Evolutionary conservation across 176 grass and related monocot genomes (phyloP), one percentile per base, ranked within the genome.

Genomic region (Oryza coarctata): DNA sequence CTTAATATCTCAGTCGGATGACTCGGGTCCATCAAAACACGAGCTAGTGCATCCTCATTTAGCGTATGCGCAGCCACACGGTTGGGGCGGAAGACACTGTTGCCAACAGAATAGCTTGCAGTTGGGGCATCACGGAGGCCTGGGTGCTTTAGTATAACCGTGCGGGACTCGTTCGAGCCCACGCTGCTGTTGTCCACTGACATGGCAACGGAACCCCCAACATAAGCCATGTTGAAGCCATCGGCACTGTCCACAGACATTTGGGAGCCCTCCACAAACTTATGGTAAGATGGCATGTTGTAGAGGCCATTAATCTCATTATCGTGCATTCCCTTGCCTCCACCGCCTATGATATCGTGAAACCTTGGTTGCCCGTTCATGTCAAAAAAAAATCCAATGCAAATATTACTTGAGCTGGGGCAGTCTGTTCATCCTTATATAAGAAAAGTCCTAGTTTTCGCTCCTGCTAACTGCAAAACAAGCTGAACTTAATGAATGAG

Each of bases 151-250:
- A 95, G 91, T 76, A 99, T 94, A 57, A 92, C 86, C 0, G 94
- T 93, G 12, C 83, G 88, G 23, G 96, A 95, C 76, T 99, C 96
- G 25, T 84, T 99, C 0, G 96, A 99, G 14, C 93, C 91, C 30
- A 95, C 90, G 1, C 96, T 99, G 71, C 92, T 94, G 76, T 90
- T 90, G 62, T 95, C 93, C 81, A 92, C 84, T 25, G 94, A 97
- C 90, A 97, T 91, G 52, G 94, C 92, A 20, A 94, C 75, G 13
- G 93, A 99, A 44, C 88, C 88, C 7, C 89, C 89, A 14, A 88
- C 76, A 1, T 61, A 89, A 49, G 86, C 83, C 63, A 93, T 82
- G 65, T 91, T 94, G 73, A 95, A 61, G 69, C 93, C 91, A n/a
- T 93, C 90, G 1, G 83, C 7, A 4, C 87, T 89, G 47, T 94